phyloP scores from a whole-genome alignment of 2,329 filamentous ascomycete genomes.

The Penicillium brevicompactum region DNA sequence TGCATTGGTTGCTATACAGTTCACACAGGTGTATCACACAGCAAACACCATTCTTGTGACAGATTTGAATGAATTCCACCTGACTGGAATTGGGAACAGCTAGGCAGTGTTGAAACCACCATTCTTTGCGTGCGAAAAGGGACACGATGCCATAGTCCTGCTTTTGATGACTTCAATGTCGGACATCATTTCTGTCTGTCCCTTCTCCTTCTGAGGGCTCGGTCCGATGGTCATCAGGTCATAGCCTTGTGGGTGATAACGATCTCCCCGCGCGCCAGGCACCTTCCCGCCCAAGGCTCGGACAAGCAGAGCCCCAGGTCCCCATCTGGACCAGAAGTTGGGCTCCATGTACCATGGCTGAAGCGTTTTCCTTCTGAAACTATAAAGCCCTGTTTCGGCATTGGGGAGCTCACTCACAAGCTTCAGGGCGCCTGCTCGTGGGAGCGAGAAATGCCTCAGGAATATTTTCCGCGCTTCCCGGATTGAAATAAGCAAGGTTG shows the following conservation, averaged over 20 bases:
- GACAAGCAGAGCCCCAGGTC: conserved; percentile 15
- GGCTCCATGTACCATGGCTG: conserved; percentile 33
- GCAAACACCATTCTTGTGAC: no score
- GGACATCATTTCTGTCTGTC: conserved; percentile 17
- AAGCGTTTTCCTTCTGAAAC: conserved; percentile 13
- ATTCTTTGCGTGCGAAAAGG: conserved; percentile 15
- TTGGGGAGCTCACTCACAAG: conserved; percentile 10
- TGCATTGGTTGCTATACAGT: no score
- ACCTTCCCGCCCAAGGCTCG: conserved; percentile 26
- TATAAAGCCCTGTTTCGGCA: conserved; percentile 11
- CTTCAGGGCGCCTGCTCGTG: conserved; percentile 2
- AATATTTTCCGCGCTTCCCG: conserved; percentile 1
- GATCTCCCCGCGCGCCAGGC: conserved; percentile 9
- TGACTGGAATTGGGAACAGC: neutral
- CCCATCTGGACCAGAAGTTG: conserved; percentile 22
- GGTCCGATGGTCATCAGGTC: conserved; percentile 23
- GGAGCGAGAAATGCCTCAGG: conserved; percentile 10
- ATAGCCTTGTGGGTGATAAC: conserved; percentile 19
- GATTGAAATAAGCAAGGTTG: neutral
- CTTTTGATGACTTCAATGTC: conserved; percentile 16
- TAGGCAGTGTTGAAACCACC: neutral
- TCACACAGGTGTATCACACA: no score
- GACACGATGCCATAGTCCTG: conserved; percentile 16
- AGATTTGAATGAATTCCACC: no score
- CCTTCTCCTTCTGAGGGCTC: conserved; percentile 15